These are phyloP conservation scores for Xylariaceae sp. DNA, from an alignment of 2,329 filamentous ascomycete species.

Conservation along the genomic window DNA sequence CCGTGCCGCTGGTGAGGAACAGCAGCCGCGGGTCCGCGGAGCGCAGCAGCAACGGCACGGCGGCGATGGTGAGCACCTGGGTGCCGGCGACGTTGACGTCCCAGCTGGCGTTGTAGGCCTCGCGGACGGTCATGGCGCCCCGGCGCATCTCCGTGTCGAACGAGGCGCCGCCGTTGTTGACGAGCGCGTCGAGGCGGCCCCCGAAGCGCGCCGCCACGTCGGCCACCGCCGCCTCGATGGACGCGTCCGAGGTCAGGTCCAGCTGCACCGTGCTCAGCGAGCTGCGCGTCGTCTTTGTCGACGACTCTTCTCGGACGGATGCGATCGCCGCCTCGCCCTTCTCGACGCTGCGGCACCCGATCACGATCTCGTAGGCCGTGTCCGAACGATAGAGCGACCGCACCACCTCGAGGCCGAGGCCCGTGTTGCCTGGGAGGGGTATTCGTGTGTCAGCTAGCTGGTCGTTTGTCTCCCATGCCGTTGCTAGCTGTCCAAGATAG, in stretches of 20 bases:
- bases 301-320: conserved; percentile 27
- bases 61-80: conserved; percentile 26
- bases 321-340: conserved; percentile 38
- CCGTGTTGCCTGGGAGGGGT: conserved; percentile 10
- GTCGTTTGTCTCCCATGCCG: not conserved
- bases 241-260: conserved; percentile 39
- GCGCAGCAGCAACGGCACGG: conserved; percentile 34
- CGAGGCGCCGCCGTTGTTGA: conserved; percentile 41
- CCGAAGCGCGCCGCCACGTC: conserved; percentile 29
- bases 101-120: conserved; percentile 33
- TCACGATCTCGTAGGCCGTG: conserved; percentile 36
- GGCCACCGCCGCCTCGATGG: conserved; percentile 33
- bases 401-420: conserved; percentile 15
- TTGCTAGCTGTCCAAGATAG: not conserved
- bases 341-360: conserved; percentile 37
- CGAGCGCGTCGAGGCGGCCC: conserved; percentile 35
- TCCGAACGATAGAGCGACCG: conserved; percentile 11
- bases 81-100: conserved; percentile 36
- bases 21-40: conserved; percentile 35
- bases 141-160: conserved; percentile 25
- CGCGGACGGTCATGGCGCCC: conserved; percentile 25
- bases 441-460: conserved; percentile 1
- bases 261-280: conserved; percentile 34
- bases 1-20: conserved; percentile 38
- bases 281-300: conserved; percentile 23